A percentile compares a stretch with the other conserved stretches of the same genome.
These are phyloP conservation scores for Lecanicillium sp. DNA, from an alignment of 2,329 filamentous ascomycete genomes.

Conservation along the genomic window DNA sequence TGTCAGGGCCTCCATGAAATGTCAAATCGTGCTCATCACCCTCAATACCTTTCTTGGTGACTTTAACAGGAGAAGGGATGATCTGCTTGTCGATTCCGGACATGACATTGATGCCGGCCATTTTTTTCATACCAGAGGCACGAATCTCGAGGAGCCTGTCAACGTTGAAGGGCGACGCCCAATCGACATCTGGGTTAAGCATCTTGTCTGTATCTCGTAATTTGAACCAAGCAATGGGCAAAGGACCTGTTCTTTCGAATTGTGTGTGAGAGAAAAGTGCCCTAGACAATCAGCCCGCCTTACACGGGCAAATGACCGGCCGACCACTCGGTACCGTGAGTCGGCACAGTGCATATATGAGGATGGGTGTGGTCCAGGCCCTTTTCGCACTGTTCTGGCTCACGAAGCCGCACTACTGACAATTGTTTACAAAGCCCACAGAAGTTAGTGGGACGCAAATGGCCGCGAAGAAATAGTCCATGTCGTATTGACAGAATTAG, in stretches of 20 bases:
- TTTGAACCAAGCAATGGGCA: background rate
- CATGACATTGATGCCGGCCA: constrained; percentile 44
- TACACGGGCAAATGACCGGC: background rate
- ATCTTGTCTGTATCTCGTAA: too few species aligned
- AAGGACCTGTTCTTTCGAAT: background rate
- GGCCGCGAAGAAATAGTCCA: background rate
- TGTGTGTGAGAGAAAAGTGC: background rate
- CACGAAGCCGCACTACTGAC: background rate
- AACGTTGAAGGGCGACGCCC: constrained; percentile 35
- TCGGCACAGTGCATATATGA: constrained; percentile 8
- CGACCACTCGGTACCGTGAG: background rate
- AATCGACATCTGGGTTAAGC: constrained; percentile 26
- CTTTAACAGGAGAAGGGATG: constrained; percentile 37
- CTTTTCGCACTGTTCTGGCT: background rate
- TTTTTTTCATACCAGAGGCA: constrained; percentile 48
- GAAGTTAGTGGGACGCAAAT: background rate
- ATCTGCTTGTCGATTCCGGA: constrained; percentile 52
- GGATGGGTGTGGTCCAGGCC: background rate
- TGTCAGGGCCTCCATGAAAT: constrained; percentile 57
- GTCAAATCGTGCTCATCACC: constrained; percentile 57
- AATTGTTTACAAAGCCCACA: background rate
- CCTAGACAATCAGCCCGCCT: background rate
- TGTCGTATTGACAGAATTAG: background rate
- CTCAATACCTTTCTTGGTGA: constrained; percentile 45
- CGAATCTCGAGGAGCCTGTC: constrained; percentile 53